Percentiles rank a stretch among this genome's conserved stretches.
phyloP scores from a whole-genome alignment of 2,329 filamentous ascomycete species.

The Exophiala sp. region DNA sequence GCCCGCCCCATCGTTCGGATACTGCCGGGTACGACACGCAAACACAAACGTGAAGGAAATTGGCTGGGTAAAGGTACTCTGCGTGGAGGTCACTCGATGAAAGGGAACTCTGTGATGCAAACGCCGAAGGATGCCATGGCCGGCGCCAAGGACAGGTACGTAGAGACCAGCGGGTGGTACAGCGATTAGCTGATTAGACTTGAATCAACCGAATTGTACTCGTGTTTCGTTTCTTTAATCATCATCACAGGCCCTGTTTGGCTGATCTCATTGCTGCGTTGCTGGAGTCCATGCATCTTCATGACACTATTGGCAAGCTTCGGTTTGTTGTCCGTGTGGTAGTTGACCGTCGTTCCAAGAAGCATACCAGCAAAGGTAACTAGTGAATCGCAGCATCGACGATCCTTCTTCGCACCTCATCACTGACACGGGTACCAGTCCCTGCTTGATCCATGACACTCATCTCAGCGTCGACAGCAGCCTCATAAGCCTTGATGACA shows the following conservation, averaged over 20 bases:
- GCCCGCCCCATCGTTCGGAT: slow-evolving; percentile 2
- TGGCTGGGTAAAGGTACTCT: slow-evolving; percentile 16
- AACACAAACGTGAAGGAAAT: slow-evolving; percentile 11
- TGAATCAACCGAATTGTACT: too few relatives aligned
- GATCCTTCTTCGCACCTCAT: slow-evolving; percentile 24
- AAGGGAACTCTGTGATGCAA: neutral
- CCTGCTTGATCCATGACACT: slow-evolving; percentile 35
- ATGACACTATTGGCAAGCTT: too few relatives aligned
- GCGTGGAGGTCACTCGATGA: slow-evolving; percentile 5
- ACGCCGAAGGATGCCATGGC: slow-evolving; percentile 2
- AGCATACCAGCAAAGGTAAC: neutral
- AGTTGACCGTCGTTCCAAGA: neutral
- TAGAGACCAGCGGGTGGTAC: slow-evolving; percentile 21
- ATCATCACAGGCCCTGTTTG: neutral
- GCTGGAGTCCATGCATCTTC: too few relatives aligned
- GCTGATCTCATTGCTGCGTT: neutral
- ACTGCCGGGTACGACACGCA: slow-evolving; percentile 13
- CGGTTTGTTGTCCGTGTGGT: neutral
- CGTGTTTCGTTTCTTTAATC: too few relatives aligned
- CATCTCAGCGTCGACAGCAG: slow-evolving; percentile 63
- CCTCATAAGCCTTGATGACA: slow-evolving; percentile 74
- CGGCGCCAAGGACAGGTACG: neutral
- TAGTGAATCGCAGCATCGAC: slow-evolving; percentile 26
- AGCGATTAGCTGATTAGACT: slow-evolving; percentile 2
- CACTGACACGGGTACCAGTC: slow-evolving; percentile 13